phyloP scores from a whole-genome alignment of 163 green algal genomes.

The Scenedesmus sp. region DNA sequence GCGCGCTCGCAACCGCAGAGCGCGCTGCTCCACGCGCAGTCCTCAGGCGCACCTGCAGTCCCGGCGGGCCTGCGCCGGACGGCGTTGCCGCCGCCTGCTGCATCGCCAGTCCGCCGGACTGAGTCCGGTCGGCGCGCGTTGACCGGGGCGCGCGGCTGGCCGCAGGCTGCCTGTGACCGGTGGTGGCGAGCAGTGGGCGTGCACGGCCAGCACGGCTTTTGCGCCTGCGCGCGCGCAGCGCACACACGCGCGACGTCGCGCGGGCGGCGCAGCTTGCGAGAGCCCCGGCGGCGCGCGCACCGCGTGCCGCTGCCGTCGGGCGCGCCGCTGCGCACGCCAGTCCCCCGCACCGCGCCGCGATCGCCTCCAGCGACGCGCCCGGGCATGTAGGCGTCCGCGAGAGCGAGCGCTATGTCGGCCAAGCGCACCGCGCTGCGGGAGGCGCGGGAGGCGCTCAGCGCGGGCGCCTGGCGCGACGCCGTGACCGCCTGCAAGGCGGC shows the following conservation, averaged over 20 bases:
- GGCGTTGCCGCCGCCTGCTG: constrained; percentile 2
- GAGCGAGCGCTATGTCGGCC: constrained; percentile 10
- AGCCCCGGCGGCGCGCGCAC: neutral
- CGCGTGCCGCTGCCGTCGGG: neutral
- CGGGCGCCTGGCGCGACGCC: constrained; percentile 52
- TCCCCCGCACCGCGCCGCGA: neutral
- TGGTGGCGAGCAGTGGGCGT: too few species aligned
- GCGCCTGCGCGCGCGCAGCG: neutral
- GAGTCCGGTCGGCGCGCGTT: too few species aligned
- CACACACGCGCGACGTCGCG: neutral
- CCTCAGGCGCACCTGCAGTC: too few species aligned
- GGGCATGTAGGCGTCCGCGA: neutral
- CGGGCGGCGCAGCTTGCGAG: neutral
- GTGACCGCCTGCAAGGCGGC: constrained; percentile 68
- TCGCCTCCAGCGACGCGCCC: too few species aligned
- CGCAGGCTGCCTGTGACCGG: too few species aligned
- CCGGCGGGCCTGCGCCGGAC: neutral
- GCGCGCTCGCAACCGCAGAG: neutral
- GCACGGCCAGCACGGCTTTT: too few species aligned
- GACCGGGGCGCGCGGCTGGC: too few species aligned
- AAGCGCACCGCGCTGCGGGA: constrained; percentile 35
- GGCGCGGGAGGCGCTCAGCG: constrained; percentile 51
- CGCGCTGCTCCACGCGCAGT: too few species aligned
- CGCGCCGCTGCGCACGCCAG: neutral
- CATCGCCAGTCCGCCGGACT: too few species aligned